Evolutionary conservation across 495 filamentous ascomycete genomes (phyloP), one percentile per base, ranked within the genome.

Genomic region (Daldinia bambusicola): DNA sequence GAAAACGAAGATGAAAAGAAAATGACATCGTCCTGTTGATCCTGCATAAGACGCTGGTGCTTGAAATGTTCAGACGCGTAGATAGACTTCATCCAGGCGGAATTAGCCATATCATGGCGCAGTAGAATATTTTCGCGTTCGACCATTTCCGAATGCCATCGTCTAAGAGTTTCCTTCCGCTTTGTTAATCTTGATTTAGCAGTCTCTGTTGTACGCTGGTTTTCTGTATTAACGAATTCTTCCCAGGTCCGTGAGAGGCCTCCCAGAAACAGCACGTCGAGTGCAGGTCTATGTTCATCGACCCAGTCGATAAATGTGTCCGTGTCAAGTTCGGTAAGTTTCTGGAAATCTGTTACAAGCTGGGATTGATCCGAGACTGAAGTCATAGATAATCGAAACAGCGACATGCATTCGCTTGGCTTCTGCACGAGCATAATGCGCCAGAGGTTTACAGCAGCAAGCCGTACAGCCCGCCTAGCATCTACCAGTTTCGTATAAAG

Each of bases 351-450:
- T 37, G 86, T 83, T 5, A 87, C 86, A n/a, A 98, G 78, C 52
- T 89, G 81, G 57, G 88, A 83, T 66, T 95, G 90, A n/a, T 94
- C 87, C 2, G 84, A 81, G 0, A 81, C 87, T 3, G 84, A 81
- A 0, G 82, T 82, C 63, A 91, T 87, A 5, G 88, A 89, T 69
- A 93, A 85, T 51, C 86, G 85, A 30, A 98, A 83, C 34, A 98
- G 83, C 1, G 83, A 82, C 1, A 89, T 84, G 26, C 91, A 91
- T 70, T 96, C 94, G n/a, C 89, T 84, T 0, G 94, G 93, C 77
- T 96, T 98, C 74, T 98, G 95, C 1, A 98, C 93, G 2, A 98
- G 85, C 63, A 98, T 87, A 59, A 97, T 92, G 38, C 95, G 89
- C 89, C 94, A 95, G 45, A 97, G 81, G 74, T 92, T 89, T 14